phyloP scores from a whole-genome alignment of 495 filamentous ascomycete species.

The Baudoinia panamericana region DNA sequence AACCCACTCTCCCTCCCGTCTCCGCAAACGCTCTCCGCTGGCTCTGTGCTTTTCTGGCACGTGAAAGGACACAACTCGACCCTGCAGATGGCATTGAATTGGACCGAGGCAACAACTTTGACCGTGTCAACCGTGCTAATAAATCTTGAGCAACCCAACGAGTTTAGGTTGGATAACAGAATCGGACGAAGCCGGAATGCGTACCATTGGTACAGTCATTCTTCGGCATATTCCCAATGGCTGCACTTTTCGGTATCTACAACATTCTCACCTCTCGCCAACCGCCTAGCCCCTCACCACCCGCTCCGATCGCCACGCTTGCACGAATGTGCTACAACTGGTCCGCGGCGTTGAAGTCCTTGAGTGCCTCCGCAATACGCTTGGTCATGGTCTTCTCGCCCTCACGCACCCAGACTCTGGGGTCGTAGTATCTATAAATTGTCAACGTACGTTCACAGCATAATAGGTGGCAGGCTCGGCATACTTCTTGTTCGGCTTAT shows the following conservation, averaged over 20 bases:
- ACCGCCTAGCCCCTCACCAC: too few species aligned
- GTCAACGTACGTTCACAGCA: conserved; percentile 1
- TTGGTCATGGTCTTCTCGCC: conserved; percentile 93
- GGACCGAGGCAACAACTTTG: too few species aligned
- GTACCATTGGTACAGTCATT: too few species aligned
- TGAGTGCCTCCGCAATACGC: conserved; percentile 65
- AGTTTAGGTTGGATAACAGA: too few species aligned
- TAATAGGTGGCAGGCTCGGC: neutral
- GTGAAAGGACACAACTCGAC: too few species aligned
- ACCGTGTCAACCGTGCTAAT: too few species aligned
- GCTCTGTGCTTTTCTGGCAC: too few species aligned
- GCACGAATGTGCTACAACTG: conserved; percentile 48
- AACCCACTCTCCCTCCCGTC: too few species aligned
- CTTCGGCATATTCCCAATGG: neutral
- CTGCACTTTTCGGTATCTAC: neutral
- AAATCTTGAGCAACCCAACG: too few species aligned
- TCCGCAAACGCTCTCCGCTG: too few species aligned
- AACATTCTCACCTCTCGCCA: neutral
- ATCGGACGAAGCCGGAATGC: too few species aligned
- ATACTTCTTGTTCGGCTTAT: conserved; percentile 86
- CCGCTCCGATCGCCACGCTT: neutral
- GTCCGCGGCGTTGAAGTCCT: conserved; percentile 82
- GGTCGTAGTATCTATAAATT: conserved; percentile 70
- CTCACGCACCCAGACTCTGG: conserved; percentile 72
- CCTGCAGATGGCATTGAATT: too few species aligned